Evolutionary conservation across 176 grass and related monocot genomes (phyloP).

Genomic region (Poa annua): DNA sequence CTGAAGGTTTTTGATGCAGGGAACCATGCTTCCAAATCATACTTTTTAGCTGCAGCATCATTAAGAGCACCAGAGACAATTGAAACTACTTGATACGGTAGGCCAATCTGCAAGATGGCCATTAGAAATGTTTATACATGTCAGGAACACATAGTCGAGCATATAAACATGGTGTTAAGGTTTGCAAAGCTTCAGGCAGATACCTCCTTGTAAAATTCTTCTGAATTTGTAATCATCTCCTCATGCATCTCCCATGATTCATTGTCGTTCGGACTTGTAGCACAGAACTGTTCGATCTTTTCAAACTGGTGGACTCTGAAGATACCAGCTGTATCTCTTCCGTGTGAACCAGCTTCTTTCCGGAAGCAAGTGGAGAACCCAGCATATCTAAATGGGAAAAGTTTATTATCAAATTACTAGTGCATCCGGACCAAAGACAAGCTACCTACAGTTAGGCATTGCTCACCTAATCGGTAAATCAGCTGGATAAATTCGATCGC

Average conservation of each 20-base stretch:
- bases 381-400: conserved; percentile 64
- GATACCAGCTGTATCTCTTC: conserved; percentile 86
- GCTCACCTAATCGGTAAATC: conserved; percentile 80
- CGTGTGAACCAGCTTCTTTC: conserved; percentile 96
- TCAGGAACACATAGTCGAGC: background rate
- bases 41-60: conserved; percentile 98
- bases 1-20: conserved; percentile 90
- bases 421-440: background rate
- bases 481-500: conserved; percentile 84
- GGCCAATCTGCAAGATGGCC: conserved; percentile 58
- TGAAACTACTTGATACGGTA: conserved; percentile 93
- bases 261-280: conserved; percentile 74
- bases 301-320: conserved; percentile 99
- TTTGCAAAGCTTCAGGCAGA: conserved; percentile 12
- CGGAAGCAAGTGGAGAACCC: conserved; percentile 98
- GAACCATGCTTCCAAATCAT: conserved; percentile 99
- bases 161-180: conserved; percentile 29
- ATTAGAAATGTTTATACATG: conserved; percentile 24
- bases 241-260: conserved; percentile 93
- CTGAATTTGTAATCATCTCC: conserved; percentile 89
- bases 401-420: conserved; percentile 16
- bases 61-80: conserved; percentile 96
- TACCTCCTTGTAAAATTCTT: conserved; percentile 86
- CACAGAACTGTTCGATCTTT: conserved; percentile 95
- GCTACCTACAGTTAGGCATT: conserved; percentile 11